phyloP scores from a whole-genome alignment of 140 eudicot genomes.

The Artemisia princeps region DNA sequence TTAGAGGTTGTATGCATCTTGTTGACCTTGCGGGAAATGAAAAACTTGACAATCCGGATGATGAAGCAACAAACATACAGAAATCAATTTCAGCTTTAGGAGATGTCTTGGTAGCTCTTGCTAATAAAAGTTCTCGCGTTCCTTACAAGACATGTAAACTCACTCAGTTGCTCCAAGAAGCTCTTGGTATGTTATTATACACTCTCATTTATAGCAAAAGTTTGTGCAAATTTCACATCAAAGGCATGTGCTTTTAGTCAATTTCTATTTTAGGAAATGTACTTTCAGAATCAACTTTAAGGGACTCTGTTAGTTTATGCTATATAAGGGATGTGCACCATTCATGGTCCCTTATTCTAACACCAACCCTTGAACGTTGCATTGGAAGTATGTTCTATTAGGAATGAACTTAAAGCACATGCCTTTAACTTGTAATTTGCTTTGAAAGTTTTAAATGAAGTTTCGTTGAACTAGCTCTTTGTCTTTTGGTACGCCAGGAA shows the following conservation, averaged over 20 bases:
- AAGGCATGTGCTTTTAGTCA: too few species aligned
- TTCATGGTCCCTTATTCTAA: too few species aligned
- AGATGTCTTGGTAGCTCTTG: constrained; percentile 64
- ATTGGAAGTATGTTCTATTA: too few species aligned
- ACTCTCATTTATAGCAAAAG: neutral
- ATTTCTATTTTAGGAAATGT: too few species aligned
- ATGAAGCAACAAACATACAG: constrained; percentile 55
- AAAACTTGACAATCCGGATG: constrained; percentile 50
- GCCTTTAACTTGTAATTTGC: neutral
- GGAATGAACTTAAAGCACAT: neutral
- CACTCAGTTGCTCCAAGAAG: constrained; percentile 73
- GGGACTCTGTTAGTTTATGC: too few species aligned
- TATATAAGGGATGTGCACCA: too few species aligned
- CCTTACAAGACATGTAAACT: constrained; percentile 66
- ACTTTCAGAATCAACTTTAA: too few species aligned
- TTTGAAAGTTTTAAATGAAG: neutral
- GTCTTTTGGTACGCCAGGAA: constrained; percentile 38
- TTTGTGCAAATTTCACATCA: neutral
- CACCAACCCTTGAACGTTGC: too few species aligned
- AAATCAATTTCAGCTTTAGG: constrained; percentile 67
- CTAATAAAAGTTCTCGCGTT: constrained; percentile 45
- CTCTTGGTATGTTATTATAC: constrained; percentile 38
- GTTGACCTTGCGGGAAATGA: constrained; percentile 90
- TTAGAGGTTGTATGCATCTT: constrained; percentile 67
- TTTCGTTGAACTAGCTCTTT: constrained; percentile 12